Conservation (phyloP, 192 early-diverging fungal species). For the Mortierella alpina region DNA sequence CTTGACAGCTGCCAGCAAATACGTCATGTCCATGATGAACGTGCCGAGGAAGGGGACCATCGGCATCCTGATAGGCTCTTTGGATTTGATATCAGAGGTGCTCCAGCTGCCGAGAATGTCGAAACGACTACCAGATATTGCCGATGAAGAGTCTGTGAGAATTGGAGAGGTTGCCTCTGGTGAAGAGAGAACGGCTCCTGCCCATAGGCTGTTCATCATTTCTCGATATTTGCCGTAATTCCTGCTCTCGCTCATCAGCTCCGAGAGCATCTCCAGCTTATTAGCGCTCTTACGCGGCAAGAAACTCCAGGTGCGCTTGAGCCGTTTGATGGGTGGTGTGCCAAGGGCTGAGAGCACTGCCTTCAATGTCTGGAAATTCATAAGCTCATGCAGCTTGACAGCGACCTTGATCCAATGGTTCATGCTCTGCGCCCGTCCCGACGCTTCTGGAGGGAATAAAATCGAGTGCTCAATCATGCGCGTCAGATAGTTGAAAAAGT, state of each 20-base stretch:
- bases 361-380: slow-evolving; percentile 78
- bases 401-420: slow-evolving; percentile 78
- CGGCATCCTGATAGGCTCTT: slow-evolving; percentile 54
- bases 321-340: slow-evolving; percentile 74
- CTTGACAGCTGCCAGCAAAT: slow-evolving; percentile 71
- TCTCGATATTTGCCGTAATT: slow-evolving; percentile 77
- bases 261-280: slow-evolving; percentile 60
- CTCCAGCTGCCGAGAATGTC: slow-evolving; percentile 36
- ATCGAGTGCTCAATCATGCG: slow-evolving; percentile 77
- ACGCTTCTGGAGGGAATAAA: slow-evolving; percentile 65
- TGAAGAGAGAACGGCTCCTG: slow-evolving; percentile 19
- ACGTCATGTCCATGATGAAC: slow-evolving; percentile 80
- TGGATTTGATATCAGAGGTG: slow-evolving; percentile 27
- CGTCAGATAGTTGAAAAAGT: slow-evolving; percentile 85
- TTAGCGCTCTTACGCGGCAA: slow-evolving; percentile 69
- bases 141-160: slow-evolving; percentile 23
- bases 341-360: slow-evolving; percentile 72
- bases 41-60: slow-evolving; percentile 79
- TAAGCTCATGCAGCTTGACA: slow-evolving; percentile 61
- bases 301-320: slow-evolving; percentile 77
- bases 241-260: slow-evolving; percentile 71
- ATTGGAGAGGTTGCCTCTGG: slow-evolving; percentile 18
- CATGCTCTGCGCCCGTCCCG: slow-evolving; percentile 65
- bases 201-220: slow-evolving; percentile 53
- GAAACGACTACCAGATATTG: slow-evolving; percentile 28